These are phyloP conservation scores for Vachellia pachyceras DNA, from an alignment of 306 rosid species.

Conservation along the genomic window DNA sequence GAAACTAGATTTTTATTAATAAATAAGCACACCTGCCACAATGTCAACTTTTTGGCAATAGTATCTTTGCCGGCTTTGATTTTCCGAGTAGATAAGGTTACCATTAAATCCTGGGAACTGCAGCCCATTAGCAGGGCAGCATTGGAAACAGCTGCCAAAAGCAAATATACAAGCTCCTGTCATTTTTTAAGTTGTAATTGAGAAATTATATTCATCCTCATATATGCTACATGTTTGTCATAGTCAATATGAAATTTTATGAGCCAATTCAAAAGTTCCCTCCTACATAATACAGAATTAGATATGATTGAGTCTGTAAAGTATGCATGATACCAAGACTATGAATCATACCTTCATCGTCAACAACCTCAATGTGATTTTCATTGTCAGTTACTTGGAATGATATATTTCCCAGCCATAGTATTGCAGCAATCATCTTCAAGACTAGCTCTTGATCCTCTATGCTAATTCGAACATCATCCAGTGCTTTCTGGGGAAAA, in stretches of 20 bases:
- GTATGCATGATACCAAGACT: constrained; percentile 25
- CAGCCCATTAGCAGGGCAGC: constrained; percentile 88
- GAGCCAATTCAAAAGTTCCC: constrained; percentile 16
- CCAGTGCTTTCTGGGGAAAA: constrained; percentile 71
- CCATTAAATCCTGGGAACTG: constrained; percentile 65
- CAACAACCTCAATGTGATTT: constrained; percentile 76
- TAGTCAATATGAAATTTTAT: constrained; percentile 8
- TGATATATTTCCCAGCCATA: constrained; percentile 97
- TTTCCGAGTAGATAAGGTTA: constrained; percentile 61
- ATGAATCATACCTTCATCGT: constrained; percentile 74
- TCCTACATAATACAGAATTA: not conserved
- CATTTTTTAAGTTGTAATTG: constrained; percentile 29
- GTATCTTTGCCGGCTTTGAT: constrained; percentile 67
- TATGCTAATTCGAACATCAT: constrained; percentile 57
- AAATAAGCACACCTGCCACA: constrained; percentile 66
- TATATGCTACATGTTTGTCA: constrained; percentile 19
- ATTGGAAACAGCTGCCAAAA: constrained; percentile 66
- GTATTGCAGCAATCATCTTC: constrained; percentile 71
- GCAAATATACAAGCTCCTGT: constrained; percentile 34
- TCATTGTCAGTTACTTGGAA: constrained; percentile 67
- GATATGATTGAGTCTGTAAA: constrained; percentile 1
- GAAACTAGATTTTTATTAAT: constrained; percentile 23
- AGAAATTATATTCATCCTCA: constrained; percentile 16
- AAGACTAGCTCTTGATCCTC: constrained; percentile 82
- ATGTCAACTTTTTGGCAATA: constrained; percentile 61